Evolutionary conservation across 2,329 filamentous ascomycete species (phyloP).

Genomic region (Chaetomium olivaceum): DNA sequence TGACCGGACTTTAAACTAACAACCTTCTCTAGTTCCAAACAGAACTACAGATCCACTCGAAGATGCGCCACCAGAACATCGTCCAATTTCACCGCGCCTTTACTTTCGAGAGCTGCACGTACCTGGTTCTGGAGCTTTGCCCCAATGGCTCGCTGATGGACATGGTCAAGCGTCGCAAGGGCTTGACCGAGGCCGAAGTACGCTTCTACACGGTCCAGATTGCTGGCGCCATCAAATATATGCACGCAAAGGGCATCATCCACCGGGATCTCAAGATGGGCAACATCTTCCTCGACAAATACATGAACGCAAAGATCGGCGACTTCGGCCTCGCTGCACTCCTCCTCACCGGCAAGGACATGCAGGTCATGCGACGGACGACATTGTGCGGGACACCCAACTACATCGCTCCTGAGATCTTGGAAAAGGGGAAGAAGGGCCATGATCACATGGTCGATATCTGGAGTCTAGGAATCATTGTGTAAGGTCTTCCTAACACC

Average conservation of each 20-base stretch:
- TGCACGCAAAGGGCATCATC: constrained; percentile 93
- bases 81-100: constrained; percentile 95
- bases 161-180: constrained; percentile 91
- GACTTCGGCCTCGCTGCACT: constrained; percentile 95
- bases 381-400: constrained; percentile 97
- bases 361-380: constrained; percentile 78
- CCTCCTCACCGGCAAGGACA: constrained; percentile 86
- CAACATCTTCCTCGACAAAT: constrained; percentile 89
- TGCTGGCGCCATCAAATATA: constrained; percentile 95
- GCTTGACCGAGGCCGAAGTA: constrained; percentile 89
- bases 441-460: constrained; percentile 98
- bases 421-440: constrained; percentile 90
- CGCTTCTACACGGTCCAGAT: constrained; percentile 93
- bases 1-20: constrained; percentile 22
- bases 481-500: constrained; percentile 54
- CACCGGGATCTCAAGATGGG: constrained; percentile 98
- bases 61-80: constrained; percentile 93
- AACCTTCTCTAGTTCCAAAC: constrained; percentile 59
- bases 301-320: constrained; percentile 98
- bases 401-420: constrained; percentile 95
- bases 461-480: constrained; percentile 97
- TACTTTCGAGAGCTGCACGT: constrained; percentile 84
- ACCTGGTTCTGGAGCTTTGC: constrained; percentile 91
- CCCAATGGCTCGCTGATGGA: constrained; percentile 96
- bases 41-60: constrained; percentile 96